Percentiles rank a stretch among this genome's conserved stretches.
Evolutionary conservation across 352 stramenopile genomes (phyloP).

Genomic region (Globisporangium splendens): DNA sequence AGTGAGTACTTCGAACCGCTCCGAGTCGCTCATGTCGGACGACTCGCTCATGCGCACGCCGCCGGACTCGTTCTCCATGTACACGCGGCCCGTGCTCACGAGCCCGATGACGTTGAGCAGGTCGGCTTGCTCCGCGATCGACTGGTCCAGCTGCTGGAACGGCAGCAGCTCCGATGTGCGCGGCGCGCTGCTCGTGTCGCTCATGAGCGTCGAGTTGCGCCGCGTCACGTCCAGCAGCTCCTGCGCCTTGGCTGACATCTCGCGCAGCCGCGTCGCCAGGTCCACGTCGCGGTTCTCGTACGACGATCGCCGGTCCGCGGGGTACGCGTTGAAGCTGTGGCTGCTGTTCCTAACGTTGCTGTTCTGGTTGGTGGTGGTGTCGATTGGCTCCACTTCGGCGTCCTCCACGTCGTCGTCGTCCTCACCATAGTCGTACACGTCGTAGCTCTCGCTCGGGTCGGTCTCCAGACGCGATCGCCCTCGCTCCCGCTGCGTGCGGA

Average conservation of each 20-base stretch:
- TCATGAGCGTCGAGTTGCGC: conserved; percentile 77
- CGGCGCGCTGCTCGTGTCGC: conserved; percentile 63
- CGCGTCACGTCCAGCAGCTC: conserved; percentile 62
- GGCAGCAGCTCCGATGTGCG: conserved; percentile 56
- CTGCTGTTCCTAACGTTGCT: neutral
- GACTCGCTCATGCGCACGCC: conserved; percentile 68
- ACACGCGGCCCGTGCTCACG: conserved; percentile 68
- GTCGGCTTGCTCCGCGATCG: conserved; percentile 70
- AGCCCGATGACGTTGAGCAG: conserved; percentile 74
- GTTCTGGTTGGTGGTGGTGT: conserved; percentile 28
- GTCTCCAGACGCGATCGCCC: conserved; percentile 50
- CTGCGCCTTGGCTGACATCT: conserved; percentile 62
- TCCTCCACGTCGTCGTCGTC: conserved; percentile 14
- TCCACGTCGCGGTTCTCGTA: conserved; percentile 45
- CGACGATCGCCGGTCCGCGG: conserved; percentile 28
- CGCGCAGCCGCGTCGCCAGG: conserved; percentile 48
- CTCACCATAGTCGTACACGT: conserved; percentile 41
- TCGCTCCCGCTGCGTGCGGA: conserved; percentile 38
- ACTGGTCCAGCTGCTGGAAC: conserved; percentile 69
- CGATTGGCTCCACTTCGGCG: conserved; percentile 22
- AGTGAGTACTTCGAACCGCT: conserved; percentile 63
- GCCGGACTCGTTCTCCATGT: conserved; percentile 66
- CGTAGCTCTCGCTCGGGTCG: conserved; percentile 63
- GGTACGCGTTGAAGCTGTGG: conserved; percentile 4
- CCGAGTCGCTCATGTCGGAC: conserved; percentile 40